A percentile compares a stretch with the other conserved stretches of the same genome.
phyloP scores from a whole-genome alignment of 2,329 filamentous ascomycete genomes.

The Cladosporium austrohemisphaericum region DNA sequence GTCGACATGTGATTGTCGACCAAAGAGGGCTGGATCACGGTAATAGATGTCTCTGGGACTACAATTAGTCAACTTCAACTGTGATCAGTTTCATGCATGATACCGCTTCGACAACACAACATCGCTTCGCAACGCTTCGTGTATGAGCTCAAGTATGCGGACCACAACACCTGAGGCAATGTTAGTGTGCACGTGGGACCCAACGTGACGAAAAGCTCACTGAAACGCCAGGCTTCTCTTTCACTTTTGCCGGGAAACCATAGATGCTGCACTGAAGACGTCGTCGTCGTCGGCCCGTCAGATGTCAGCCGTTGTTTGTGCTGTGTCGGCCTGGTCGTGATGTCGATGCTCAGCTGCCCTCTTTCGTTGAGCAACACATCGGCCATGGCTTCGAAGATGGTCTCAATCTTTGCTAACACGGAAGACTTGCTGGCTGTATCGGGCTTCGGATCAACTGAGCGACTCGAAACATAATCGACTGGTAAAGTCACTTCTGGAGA shows the following conservation, averaged over 20 bases:
- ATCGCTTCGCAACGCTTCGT: slow-evolving; percentile 48
- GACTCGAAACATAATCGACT: no score
- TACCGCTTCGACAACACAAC: slow-evolving; percentile 56
- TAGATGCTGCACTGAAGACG: slow-evolving; percentile 21
- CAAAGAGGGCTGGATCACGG: slow-evolving; percentile 68
- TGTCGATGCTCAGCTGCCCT: slow-evolving; percentile 46
- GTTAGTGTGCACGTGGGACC: slow-evolving; percentile 10
- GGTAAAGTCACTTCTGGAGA: no score
- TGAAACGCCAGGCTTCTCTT: slow-evolving; percentile 57
- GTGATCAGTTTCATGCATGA: neutral
- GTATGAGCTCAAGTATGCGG: slow-evolving; percentile 55
- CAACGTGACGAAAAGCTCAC: slow-evolving; percentile 31
- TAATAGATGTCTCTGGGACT: slow-evolving; percentile 71
- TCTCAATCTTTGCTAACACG: slow-evolving; percentile 54
- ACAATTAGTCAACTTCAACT: slow-evolving; percentile 16
- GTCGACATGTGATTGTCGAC: slow-evolving; percentile 65
- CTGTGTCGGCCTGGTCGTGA: slow-evolving; percentile 35
- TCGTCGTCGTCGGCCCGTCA: slow-evolving; percentile 19
- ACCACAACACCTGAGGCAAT: slow-evolving; percentile 48
- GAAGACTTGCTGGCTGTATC: neutral
- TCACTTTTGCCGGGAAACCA: slow-evolving; percentile 54
- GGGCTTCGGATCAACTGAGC: no score
- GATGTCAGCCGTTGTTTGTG: slow-evolving; percentile 7
- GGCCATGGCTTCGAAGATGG: slow-evolving; percentile 51
- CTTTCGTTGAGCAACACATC: slow-evolving; percentile 47